Base-by-base conservation (phyloP, 73 alveolate species). In the Effrenium voratum region DNA sequence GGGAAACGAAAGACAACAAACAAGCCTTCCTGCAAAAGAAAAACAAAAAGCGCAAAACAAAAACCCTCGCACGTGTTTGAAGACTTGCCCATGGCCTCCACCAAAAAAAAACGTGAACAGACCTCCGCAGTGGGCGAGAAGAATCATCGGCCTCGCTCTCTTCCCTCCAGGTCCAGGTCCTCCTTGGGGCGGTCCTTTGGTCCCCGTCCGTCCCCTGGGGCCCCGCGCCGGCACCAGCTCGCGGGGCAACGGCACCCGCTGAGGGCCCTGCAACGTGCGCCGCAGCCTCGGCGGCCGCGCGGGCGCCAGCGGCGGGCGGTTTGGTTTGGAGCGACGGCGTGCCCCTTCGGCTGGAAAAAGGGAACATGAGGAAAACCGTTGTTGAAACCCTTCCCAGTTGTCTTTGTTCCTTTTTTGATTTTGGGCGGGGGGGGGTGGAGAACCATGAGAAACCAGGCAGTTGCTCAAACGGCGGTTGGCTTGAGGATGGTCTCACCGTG, bases 201-300 rank as follows among this genome's bases (percentile, higher is more conserved):
- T 12, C 26, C 63, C 63, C 19, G 26, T 19, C 63, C 19, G 8
- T 19, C 63, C 63, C 19, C 63, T 19, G 40, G 47, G 68, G 49
- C 66, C 28, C 50, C 38, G 41, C 52, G 59, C 97, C 57, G 86
- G 97, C 28, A 90, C 88, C 43, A 90, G 88, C 97, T 90, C 97
- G 1, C 52, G 75, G 0, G 97, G 97, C 45, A 90, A 40, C 30
- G 68, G 76, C 47, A 90, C 97, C 16, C 97, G 75, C 44, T 73
- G 88, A 5, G 88, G 88, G 43, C 97, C 97, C 10, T 45, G 30
- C 5, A 87, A 34, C 15, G 88, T 70, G 30, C 97, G 97, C n/a
- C 68, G 97, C 97, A 90, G 66, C 97, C 97, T 90, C 41, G 59
- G 60, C 50, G 26, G 19, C n/a, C n/a, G n/a, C n/a, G n/a, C n/a